These are phyloP conservation scores for Termitomyces sp. DNA, from an alignment of 768 basidiomycete genomes.

Conservation along the genomic window DNA sequence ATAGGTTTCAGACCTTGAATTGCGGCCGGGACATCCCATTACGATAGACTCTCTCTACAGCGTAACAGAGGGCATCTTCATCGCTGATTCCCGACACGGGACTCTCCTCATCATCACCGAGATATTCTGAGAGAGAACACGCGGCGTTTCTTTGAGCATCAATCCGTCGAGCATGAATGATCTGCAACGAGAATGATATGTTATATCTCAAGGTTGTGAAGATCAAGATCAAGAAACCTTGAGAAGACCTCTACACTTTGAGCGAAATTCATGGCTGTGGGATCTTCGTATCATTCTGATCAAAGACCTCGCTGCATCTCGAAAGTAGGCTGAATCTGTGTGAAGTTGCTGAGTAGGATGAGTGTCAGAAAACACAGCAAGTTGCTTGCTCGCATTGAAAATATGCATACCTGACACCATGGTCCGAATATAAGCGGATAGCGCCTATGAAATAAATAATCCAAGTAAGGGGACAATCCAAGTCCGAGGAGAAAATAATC, in stretches of 20 bases:
- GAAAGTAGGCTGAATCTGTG: slow-evolving; percentile 42
- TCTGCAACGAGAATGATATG: slow-evolving; percentile 13
- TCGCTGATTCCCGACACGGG: slow-evolving; percentile 18
- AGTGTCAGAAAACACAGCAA: background rate
- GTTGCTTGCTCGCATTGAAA: slow-evolving; percentile 2
- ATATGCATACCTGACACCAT: slow-evolving; percentile 47
- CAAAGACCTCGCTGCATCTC: slow-evolving; percentile 45
- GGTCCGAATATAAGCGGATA: slow-evolving; percentile 76
- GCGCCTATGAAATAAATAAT: slow-evolving; percentile 34
- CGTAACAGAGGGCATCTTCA: slow-evolving; percentile 31
- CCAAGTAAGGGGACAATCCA: background rate
- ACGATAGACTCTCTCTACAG: slow-evolving; percentile 40
- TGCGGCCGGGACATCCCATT: slow-evolving; percentile 31
- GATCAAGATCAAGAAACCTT: slow-evolving; percentile 30
- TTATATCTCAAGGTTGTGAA: background rate
- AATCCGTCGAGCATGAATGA: slow-evolving; percentile 22
- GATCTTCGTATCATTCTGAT: slow-evolving; percentile 49
- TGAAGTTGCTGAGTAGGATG: slow-evolving; percentile 46
- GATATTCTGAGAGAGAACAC: slow-evolving; percentile 21
- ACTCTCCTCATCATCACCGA: slow-evolving; percentile 11
- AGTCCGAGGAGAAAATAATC: background rate
- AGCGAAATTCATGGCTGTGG: slow-evolving; percentile 37
- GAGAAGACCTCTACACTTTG: slow-evolving; percentile 35
- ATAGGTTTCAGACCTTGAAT: slow-evolving; percentile 39
- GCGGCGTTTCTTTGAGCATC: slow-evolving; percentile 18